Percentiles rank a stretch among this genome's conserved stretches.
phyloP scores from a whole-genome alignment of 257 asterid species.

The Solanum chmielewskii region DNA sequence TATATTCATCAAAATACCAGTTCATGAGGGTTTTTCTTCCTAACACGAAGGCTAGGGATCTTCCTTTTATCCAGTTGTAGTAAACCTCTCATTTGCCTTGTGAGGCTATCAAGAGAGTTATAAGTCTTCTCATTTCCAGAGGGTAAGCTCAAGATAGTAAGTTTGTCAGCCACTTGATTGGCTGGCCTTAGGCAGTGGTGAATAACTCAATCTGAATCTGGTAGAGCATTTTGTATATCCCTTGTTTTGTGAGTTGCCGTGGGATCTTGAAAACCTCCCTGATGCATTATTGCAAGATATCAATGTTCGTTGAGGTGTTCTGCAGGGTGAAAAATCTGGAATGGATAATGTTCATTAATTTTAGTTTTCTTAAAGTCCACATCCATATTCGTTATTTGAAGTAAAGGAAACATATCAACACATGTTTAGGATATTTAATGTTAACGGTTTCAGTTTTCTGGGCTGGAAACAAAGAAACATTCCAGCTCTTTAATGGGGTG shows the following conservation, averaged over 20 bases:
- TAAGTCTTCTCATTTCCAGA: background rate
- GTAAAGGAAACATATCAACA: background rate
- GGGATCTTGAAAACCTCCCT: background rate
- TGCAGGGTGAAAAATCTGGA: background rate
- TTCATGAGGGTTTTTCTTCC: background rate
- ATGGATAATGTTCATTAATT: background rate
- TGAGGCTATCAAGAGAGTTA: background rate
- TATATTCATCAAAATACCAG: background rate
- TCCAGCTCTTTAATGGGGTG: background rate
- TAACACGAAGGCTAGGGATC: background rate
- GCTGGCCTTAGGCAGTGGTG: background rate
- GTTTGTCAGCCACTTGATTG: background rate
- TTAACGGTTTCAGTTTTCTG: background rate
- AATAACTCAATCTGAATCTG: background rate
- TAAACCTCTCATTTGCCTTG: background rate
- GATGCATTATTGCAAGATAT: background rate
- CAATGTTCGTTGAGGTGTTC: background rate
- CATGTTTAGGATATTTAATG: background rate
- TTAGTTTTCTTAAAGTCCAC: background rate
- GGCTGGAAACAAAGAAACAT: background rate
- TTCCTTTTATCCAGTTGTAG: background rate
- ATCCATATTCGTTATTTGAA: background rate
- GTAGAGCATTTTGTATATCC: background rate
- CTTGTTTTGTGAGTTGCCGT: background rate
- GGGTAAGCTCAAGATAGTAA: background rate